Conservation (phyloP, 2,329 filamentous ascomycete species). For the Alternaria dauci region DNA sequence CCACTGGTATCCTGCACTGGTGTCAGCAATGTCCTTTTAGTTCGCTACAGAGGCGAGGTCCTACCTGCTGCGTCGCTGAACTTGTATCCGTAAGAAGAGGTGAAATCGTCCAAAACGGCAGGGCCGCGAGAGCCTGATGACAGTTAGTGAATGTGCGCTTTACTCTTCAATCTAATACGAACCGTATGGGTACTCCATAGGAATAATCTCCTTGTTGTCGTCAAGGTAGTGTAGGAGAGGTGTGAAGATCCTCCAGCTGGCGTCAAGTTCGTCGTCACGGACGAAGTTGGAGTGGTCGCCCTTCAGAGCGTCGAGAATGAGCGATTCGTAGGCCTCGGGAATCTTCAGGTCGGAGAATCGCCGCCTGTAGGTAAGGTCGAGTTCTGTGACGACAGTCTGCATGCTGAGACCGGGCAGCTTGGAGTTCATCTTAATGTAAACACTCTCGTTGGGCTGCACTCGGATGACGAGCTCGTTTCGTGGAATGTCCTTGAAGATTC, state of each 20-base stretch:
- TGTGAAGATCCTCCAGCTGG: constrained; percentile 98
- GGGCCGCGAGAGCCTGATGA: constrained; percentile 90
- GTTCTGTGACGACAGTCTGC: constrained; percentile 98
- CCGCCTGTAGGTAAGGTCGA: constrained; percentile 96
- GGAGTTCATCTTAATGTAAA: constrained; percentile 99
- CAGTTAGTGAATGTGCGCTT: constrained; percentile 28
- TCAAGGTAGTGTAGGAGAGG: constrained; percentile 97
- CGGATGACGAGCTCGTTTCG: constrained; percentile 99
- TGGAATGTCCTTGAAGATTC: constrained; percentile 99
- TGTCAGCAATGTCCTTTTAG: constrained; percentile 27
- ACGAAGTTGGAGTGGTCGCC: constrained; percentile 98
- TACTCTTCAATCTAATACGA: constrained; percentile 50
- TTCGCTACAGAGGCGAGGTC: constrained; percentile 23
- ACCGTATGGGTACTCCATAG: constrained; percentile 99
- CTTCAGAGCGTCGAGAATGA: constrained; percentile 97
- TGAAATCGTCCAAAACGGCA: constrained; percentile 96
- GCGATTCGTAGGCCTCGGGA: constrained; percentile 96
- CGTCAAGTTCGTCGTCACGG: constrained; percentile 77
- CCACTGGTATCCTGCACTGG: constrained; percentile 50
- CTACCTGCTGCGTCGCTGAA: constrained; percentile 91
- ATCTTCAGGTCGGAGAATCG: constrained; percentile 99
- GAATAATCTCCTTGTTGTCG: constrained; percentile 98
- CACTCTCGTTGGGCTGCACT: constrained; percentile 98
- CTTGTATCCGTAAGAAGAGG: constrained; percentile 97
- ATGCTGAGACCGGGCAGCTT: constrained; percentile 98